Conservation (phyloP, 352 stramenopile species). For the Phytophthora tentaculata region DNA sequence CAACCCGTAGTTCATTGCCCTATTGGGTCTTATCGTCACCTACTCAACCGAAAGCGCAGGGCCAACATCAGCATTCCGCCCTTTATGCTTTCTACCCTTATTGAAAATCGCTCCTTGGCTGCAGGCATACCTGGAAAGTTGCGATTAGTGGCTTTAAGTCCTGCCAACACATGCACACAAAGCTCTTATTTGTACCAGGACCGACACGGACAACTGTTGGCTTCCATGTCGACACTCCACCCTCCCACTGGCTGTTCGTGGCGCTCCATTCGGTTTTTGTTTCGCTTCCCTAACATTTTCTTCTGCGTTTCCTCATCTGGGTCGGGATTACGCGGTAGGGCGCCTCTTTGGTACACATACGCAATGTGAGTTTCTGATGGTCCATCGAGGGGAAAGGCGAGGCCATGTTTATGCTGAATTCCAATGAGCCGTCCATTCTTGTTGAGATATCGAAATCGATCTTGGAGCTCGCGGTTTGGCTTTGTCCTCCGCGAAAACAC, state of each 20-base stretch:
- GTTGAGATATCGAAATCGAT: neutral
- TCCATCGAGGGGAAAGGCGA: conserved; percentile 11
- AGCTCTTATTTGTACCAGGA: neutral
- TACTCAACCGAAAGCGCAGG: neutral
- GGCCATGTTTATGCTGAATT: conserved; percentile 11
- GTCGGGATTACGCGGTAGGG: neutral
- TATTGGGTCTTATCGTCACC: neutral
- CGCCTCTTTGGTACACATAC: conserved; percentile 11
- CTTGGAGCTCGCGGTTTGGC: conserved; percentile 13
- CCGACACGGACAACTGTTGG: neutral
- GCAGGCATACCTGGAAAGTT: neutral
- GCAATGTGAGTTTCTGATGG: conserved; percentile 3
- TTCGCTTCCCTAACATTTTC: conserved; percentile 7
- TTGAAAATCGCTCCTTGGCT: neutral
- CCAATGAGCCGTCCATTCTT: conserved; percentile 1
- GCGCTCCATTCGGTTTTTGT: conserved; percentile 9
- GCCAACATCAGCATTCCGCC: neutral
- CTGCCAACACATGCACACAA: conserved; percentile 1
- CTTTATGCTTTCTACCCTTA: neutral
- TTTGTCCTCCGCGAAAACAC: conserved; percentile 6
- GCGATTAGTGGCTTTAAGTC: neutral
- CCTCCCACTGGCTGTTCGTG: neutral
- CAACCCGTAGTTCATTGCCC: neutral
- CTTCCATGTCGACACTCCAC: conserved; percentile 9
- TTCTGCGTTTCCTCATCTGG: conserved; percentile 1